Evolutionary conservation across 1,284 basidiomycete genomes (phyloP).

Genomic region (Puccinia coronata): DNA sequence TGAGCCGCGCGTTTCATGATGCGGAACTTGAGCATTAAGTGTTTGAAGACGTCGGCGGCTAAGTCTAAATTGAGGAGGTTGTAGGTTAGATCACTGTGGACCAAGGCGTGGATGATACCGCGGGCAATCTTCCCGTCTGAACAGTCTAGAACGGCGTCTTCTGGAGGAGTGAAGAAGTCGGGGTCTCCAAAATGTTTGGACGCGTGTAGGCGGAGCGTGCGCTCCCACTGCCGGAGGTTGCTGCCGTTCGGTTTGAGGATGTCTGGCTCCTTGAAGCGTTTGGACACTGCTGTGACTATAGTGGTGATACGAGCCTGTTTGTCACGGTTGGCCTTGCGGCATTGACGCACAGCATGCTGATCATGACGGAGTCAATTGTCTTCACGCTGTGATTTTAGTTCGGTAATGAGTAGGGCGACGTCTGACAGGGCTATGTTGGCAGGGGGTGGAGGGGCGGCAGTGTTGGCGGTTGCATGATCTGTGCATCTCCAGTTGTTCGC

Average conservation of each 20-base stretch:
- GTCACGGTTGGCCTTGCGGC: background rate
- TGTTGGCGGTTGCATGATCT: too few species aligned
- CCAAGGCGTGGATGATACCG: background rate
- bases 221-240: background rate
- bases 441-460: background rate
- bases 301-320: background rate
- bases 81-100: background rate
- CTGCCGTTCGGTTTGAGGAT: background rate
- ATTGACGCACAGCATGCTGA: too few species aligned
- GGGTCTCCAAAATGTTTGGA: background rate
- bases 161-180: background rate
- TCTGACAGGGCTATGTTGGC: too few species aligned
- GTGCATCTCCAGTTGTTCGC: too few species aligned
- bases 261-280: background rate
- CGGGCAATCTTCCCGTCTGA: background rate
- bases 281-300: background rate
- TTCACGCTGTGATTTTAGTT: too few species aligned
- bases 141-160: background rate
- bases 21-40: background rate
- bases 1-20: background rate
- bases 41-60: background rate
- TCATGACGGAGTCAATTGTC: too few species aligned
- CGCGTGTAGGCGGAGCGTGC: background rate
- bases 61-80: background rate
- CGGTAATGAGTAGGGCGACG: too few species aligned